Conservation (phyloP, 2,329 filamentous ascomycete genomes). For the Coniella vitis region DNA sequence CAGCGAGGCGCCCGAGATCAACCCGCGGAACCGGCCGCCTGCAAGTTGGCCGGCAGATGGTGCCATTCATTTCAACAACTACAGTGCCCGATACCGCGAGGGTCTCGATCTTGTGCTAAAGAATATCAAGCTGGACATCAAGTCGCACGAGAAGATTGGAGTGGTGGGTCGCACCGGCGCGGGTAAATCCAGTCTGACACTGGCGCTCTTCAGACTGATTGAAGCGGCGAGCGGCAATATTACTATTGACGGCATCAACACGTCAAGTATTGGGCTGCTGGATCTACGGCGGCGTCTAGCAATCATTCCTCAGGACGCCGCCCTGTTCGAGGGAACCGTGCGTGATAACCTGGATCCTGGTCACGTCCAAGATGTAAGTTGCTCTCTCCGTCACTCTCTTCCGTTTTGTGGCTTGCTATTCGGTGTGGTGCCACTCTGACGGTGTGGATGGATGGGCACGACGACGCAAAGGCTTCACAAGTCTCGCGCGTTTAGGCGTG, state of each 20-base stretch:
- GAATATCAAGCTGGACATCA: constrained; percentile 86
- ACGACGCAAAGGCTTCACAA: neutral
- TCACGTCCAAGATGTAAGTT: constrained; percentile 67
- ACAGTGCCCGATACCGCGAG: constrained; percentile 86
- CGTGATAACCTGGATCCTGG: constrained; percentile 94
- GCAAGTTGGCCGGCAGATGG: constrained; percentile 89
- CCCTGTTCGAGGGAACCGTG: constrained; percentile 67
- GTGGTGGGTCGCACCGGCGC: constrained; percentile 94
- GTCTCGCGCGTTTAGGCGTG: too few relatives aligned
- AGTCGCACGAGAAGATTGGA: constrained; percentile 95
- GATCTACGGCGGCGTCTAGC: constrained; percentile 85
- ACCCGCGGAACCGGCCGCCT: constrained; percentile 77
- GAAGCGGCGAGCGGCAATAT: constrained; percentile 79
- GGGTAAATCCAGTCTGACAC: constrained; percentile 79
- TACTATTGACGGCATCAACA: constrained; percentile 83
- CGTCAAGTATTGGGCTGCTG: constrained; percentile 79
- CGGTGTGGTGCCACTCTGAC: neutral
- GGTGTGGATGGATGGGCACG: neutral
- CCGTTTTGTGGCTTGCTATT: neutral
- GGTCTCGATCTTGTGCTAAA: constrained; percentile 89
- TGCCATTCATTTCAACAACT: constrained; percentile 84
- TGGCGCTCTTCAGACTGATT: constrained; percentile 92
- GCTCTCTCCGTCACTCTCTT: neutral
- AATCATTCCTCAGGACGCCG: constrained; percentile 96
- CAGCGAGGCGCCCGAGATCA: constrained; percentile 89